Conservation (phyloP, 1,284 basidiomycete genomes). For the Amylostereum chailletii region DNA sequence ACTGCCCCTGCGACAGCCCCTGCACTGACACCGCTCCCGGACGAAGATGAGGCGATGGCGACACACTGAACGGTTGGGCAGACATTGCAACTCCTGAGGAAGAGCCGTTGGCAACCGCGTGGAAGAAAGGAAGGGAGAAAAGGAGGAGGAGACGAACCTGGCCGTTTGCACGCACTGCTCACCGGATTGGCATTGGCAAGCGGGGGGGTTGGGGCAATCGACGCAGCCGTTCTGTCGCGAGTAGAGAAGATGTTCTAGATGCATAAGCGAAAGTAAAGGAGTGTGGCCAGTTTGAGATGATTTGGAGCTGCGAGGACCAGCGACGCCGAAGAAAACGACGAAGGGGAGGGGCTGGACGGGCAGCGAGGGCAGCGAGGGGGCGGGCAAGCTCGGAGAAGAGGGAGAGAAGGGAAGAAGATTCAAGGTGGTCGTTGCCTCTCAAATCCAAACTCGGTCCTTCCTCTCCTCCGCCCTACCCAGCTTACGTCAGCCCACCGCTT, state of each 20-base stretch:
- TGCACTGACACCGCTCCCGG: slow-evolving; percentile 40
- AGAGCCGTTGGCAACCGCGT: slow-evolving; percentile 9
- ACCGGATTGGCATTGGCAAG: slow-evolving; percentile 44
- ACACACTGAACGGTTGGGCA: slow-evolving; percentile 48
- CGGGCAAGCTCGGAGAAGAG: neutral
- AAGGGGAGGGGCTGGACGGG: slow-evolving; percentile 13
- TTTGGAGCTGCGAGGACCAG: slow-evolving; percentile 6
- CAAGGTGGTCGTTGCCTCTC: no score
- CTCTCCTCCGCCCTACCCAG: no score
- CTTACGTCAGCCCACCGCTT: no score
- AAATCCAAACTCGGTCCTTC: no score
- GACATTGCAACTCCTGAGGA: slow-evolving; percentile 42
- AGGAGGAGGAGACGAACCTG: slow-evolving; percentile 32
- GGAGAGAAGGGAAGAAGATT: neutral
- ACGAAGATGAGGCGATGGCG: slow-evolving; percentile 12
- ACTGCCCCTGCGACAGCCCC: slow-evolving; percentile 71
- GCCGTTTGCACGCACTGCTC: slow-evolving; percentile 52
- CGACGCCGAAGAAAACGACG: slow-evolving; percentile 2
- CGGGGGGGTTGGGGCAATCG: slow-evolving; percentile 28
- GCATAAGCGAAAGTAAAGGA: slow-evolving; percentile 30
- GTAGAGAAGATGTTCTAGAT: slow-evolving; percentile 39
- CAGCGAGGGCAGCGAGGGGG: neutral
- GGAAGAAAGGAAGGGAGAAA: slow-evolving; percentile 8
- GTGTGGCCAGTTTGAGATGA: slow-evolving; percentile 2
- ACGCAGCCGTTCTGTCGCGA: slow-evolving; percentile 24